A percentile compares a stretch with the other conserved stretches of the same genome.
These are phyloP conservation scores for Leptographium wingfieldii DNA, from an alignment of 2,329 filamentous ascomycete genomes.

Conservation along the genomic window DNA sequence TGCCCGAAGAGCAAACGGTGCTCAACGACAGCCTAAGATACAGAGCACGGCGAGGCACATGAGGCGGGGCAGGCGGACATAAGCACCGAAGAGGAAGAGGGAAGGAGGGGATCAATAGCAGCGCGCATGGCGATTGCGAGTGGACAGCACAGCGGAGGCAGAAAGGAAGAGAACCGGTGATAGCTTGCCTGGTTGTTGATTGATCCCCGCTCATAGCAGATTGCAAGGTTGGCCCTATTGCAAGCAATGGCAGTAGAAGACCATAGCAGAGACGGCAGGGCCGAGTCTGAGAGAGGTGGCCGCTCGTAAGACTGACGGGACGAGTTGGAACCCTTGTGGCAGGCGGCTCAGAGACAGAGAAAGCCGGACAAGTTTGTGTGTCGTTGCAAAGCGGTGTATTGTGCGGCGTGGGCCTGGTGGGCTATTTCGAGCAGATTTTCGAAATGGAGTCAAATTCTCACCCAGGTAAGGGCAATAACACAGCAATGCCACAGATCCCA, in stretches of 20 bases:
- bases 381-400: constrained; percentile 1
- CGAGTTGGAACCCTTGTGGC: background rate
- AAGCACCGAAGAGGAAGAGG: background rate
- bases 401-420: constrained; percentile 2
- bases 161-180: background rate
- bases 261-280: constrained; percentile 4
- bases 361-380: background rate
- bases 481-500: background rate
- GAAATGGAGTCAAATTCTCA: background rate
- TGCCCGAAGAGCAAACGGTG: background rate
- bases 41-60: background rate
- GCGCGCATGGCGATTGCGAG: background rate
- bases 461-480: background rate
- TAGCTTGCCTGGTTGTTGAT: constrained; percentile 35
- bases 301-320: background rate
- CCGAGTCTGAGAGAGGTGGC: background rate
- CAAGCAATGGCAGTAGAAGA: constrained; percentile 2
- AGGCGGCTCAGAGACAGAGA: background rate
- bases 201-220: constrained; percentile 54
- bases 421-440: background rate
- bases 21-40: background rate
- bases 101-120: constrained; percentile 1
- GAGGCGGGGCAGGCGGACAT: background rate
- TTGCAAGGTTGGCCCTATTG: background rate
- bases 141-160: background rate